phyloP scores from a whole-genome alignment of 2,329 filamentous ascomycete species.

The Ustulina deusta region DNA sequence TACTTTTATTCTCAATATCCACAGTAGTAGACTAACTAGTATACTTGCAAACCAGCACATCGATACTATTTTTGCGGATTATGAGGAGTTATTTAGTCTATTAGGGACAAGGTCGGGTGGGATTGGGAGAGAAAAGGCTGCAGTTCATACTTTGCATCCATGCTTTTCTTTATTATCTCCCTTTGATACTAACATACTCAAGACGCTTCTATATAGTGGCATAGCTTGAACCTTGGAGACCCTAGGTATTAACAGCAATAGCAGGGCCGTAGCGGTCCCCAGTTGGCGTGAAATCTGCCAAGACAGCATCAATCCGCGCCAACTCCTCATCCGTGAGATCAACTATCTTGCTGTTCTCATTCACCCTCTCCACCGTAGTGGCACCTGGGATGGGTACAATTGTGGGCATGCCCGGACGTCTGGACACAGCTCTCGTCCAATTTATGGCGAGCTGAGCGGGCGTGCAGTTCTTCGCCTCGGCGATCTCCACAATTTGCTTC shows the following conservation, averaged over 20 bases:
- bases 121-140: background rate
- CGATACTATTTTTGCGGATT: background rate
- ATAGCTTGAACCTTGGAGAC: background rate
- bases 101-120: background rate
- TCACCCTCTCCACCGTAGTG: slow-evolving; percentile 65
- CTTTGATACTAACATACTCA: background rate
- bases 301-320: slow-evolving; percentile 61
- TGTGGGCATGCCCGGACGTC: slow-evolving; percentile 63
- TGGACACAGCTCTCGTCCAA: slow-evolving; percentile 67
- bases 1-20: background rate
- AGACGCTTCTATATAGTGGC: background rate
- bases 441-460: slow-evolving; percentile 74
- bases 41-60: background rate
- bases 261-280: slow-evolving; percentile 51
- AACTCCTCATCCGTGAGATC: slow-evolving; percentile 64
- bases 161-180: background rate
- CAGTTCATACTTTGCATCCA: background rate
- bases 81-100: background rate
- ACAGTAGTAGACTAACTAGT: no score
- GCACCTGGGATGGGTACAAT: slow-evolving; percentile 77
- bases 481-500: slow-evolving; percentile 66
- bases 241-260: slow-evolving; percentile 27
- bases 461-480: slow-evolving; percentile 69
- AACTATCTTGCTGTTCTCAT: slow-evolving; percentile 68
- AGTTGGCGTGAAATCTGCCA: slow-evolving; percentile 60